These are phyloP conservation scores for Rhizopus microsporus DNA, from an alignment of 371 early-diverging fungal species.

Conservation along the genomic window DNA sequence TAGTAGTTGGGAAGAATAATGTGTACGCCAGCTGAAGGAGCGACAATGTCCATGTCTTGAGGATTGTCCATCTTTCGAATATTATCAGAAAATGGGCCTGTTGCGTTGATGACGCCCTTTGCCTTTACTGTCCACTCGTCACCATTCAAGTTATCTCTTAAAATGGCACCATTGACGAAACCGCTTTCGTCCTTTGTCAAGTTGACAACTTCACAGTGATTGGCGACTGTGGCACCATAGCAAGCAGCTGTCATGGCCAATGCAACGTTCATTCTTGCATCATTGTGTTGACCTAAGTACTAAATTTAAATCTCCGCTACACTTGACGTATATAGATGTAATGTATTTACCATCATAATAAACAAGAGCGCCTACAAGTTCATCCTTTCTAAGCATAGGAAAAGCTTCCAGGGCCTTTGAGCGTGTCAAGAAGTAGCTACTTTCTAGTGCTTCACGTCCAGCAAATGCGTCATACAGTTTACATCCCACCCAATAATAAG, in stretches of 20 bases:
- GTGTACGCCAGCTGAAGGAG: conserved; percentile 97
- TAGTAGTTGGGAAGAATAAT: conserved; percentile 95
- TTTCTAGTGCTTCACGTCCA: conserved; percentile 85
- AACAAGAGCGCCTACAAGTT: conserved; percentile 92
- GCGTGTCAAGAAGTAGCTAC: conserved; percentile 86
- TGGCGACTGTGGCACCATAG: conserved; percentile 94
- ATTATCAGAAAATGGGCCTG: conserved; percentile 78
- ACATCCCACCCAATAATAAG: conserved; percentile 97
- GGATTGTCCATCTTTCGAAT: conserved; percentile 89
- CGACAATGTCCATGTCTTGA: conserved; percentile 79
- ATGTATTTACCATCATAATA: conserved; percentile 90
- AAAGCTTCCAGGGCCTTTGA: conserved; percentile 90
- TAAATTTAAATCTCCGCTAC: conserved; percentile 2
- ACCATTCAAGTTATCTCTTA: conserved; percentile 89
- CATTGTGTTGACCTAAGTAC: conserved; percentile 89
- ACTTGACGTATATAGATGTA: too few species aligned
- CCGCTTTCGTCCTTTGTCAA: conserved; percentile 77
- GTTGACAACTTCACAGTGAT: conserved; percentile 91
- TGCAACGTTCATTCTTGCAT: conserved; percentile 97
- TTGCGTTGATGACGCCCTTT: conserved; percentile 90
- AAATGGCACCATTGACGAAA: conserved; percentile 77
- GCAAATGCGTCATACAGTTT: conserved; percentile 97
- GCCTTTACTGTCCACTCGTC: conserved; percentile 87
- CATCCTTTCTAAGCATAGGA: conserved; percentile 92
- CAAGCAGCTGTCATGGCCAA: conserved; percentile 93